These are phyloP conservation scores for Aspergillus transmontanensis DNA, from an alignment of 2,329 filamentous ascomycete species.

Conservation along the genomic window DNA sequence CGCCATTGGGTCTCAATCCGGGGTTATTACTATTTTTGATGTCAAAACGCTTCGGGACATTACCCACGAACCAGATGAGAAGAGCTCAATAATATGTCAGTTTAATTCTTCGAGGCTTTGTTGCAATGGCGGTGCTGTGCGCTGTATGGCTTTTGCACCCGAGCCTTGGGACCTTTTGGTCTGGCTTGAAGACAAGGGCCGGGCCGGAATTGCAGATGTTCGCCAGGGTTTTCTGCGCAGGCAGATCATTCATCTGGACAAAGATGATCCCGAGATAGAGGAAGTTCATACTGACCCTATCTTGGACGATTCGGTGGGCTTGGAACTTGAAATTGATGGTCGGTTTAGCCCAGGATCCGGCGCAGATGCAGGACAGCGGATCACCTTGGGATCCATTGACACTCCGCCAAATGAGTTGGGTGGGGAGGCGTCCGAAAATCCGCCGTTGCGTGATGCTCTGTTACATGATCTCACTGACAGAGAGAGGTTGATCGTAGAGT, in stretches of 20 bases:
- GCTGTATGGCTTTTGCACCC: conserved; percentile 90
- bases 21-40: conserved; percentile 51
- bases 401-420: conserved; percentile 22
- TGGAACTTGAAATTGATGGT: conserved; percentile 28
- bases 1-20: conserved; percentile 53
- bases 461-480: conserved; percentile 44
- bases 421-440: conserved; percentile 26
- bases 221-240: conserved; percentile 49
- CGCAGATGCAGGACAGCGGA: conserved; percentile 25
- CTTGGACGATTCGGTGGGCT: conserved; percentile 28
- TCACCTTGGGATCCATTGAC: conserved; percentile 30
- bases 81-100: conserved; percentile 63
- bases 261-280: conserved; percentile 35
- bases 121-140: conserved; percentile 73
- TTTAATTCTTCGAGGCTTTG: conserved; percentile 77
- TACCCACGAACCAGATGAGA: conserved; percentile 26
- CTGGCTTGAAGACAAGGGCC: conserved; percentile 83
- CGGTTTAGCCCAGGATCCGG: conserved; percentile 18
- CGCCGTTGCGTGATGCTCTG: conserved; percentile 37
- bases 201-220: conserved; percentile 51
- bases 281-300: conserved; percentile 36
- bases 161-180: conserved; percentile 87
- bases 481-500: conserved; percentile 47
- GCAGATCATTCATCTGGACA: conserved; percentile 44
- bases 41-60: conserved; percentile 34